phyloP scores from a whole-genome alignment of 805 yeast species.

The Metschnikowia picachoensis region DNA sequence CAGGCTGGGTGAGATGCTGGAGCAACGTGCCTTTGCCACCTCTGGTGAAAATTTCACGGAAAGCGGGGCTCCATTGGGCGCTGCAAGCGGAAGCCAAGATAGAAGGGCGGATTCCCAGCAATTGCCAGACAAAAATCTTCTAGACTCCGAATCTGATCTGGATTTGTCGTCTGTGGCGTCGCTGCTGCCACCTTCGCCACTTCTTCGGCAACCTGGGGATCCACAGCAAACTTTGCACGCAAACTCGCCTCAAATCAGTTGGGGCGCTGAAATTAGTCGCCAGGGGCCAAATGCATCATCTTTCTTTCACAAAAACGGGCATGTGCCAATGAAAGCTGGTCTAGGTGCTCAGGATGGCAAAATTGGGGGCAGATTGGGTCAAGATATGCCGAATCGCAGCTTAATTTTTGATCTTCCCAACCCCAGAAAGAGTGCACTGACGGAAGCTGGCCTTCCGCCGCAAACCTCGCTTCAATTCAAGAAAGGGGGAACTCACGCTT shows the following conservation, averaged over 20 bases:
- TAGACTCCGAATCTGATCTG: conserved; percentile 35
- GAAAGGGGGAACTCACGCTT: background rate
- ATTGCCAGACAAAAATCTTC: conserved; percentile 18
- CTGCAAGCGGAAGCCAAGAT: background rate
- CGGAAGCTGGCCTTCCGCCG: conserved; percentile 1
- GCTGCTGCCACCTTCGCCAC: conserved; percentile 18
- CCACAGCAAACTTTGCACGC: background rate
- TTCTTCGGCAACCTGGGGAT: background rate
- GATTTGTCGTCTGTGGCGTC: conserved; percentile 26
- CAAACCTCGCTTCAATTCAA: background rate
- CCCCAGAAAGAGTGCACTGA: background rate
- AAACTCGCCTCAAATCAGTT: background rate
- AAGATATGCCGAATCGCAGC: background rate
- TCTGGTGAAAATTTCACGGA: background rate
- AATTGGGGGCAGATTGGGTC: too few species aligned
- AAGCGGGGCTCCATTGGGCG: background rate
- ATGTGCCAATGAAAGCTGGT: background rate
- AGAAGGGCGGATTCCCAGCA: background rate
- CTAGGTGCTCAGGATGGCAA: too few species aligned
- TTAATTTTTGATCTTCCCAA: conserved; percentile 11
- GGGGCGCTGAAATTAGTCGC: background rate
- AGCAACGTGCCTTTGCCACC: background rate
- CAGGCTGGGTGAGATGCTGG: conserved; percentile 3
- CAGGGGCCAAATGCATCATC: background rate
- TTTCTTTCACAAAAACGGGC: background rate